phyloP scores from a whole-genome alignment of 2,329 filamentous ascomycete species.

The Aspergillus transmontanensis region DNA sequence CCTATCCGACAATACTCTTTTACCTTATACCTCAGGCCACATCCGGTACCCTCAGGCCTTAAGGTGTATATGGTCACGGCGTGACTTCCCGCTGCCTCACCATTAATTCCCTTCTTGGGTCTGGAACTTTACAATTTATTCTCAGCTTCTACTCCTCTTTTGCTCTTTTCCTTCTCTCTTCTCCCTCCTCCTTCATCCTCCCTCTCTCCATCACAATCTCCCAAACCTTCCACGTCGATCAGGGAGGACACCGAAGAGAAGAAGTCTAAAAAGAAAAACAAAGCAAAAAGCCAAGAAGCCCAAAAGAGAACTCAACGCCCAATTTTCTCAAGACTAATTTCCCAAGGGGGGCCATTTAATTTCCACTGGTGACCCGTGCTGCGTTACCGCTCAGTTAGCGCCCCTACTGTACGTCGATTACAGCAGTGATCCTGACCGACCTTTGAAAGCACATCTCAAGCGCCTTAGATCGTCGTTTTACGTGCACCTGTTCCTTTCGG shows the following conservation, averaged over 20 bases:
- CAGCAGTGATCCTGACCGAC: slow-evolving; percentile 1
- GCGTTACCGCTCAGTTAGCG: slow-evolving; percentile 3
- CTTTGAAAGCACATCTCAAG: not conserved
- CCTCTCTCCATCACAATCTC: not conserved
- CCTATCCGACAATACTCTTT: not conserved
- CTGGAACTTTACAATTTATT: not conserved
- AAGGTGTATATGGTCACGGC: not conserved
- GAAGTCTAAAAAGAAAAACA: not conserved
- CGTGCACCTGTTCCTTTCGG: not conserved
- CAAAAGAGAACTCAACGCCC: not conserved
- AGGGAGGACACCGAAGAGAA: not conserved
- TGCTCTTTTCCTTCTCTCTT: not conserved
- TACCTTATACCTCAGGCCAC: not conserved
- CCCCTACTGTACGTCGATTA: slow-evolving; percentile 6
- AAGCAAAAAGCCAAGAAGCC: not conserved
- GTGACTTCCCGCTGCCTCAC: slow-evolving; percentile 1
- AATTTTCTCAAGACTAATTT: not conserved
- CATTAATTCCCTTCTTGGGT: not conserved
- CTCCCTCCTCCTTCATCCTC: not conserved
- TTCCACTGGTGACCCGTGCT: slow-evolving; percentile 3
- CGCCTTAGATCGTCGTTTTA: slow-evolving; percentile 1
- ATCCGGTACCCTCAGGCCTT: not conserved
- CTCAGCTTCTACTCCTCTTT: not conserved
- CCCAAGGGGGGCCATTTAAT: not conserved
- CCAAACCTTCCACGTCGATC: not conserved